These are phyloP conservation scores for Triticum monococcum DNA, from an alignment of 176 grass and related monocot species.

Conservation along the genomic window DNA sequence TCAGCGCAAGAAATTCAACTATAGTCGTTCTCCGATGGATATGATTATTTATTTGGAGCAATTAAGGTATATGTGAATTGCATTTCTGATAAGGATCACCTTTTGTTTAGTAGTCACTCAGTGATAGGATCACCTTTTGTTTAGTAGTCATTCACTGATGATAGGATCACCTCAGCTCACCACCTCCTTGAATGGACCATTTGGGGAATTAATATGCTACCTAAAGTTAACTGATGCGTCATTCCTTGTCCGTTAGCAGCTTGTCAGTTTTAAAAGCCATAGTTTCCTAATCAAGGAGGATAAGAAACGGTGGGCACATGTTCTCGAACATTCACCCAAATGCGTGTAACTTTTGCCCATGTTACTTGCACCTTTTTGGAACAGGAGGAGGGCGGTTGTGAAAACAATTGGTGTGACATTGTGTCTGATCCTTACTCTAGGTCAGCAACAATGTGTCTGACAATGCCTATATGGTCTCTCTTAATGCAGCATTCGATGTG, in stretches of 20 bases:
- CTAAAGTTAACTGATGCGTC: not conserved
- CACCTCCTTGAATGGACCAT: constrained; percentile 16
- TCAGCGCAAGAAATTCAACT: not conserved
- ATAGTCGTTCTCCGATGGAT: not conserved
- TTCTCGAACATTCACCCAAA: not conserved
- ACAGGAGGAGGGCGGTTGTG: not conserved
- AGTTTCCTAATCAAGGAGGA: not conserved
- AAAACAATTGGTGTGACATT: not conserved
- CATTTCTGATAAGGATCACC: not conserved
- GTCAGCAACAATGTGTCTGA: not conserved
- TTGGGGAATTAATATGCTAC: not conserved
- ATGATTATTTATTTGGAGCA: not conserved
- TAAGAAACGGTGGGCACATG: constrained; percentile 14
- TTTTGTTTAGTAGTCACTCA: not conserved
- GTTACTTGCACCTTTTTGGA: not conserved
- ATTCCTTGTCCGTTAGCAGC: constrained; percentile 25
- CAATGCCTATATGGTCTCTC: too few relatives aligned
- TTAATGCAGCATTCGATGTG: not conserved
- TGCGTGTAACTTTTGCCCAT: not conserved
- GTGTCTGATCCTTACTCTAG: constrained; percentile 23
- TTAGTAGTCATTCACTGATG: not conserved
- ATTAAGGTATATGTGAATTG: not conserved
- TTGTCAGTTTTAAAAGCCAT: constrained; percentile 21
- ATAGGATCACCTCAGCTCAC: constrained; percentile 22
- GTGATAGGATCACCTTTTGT: not conserved